Conservation (phyloP, 2,329 filamentous ascomycete genomes). For the Talaromyces sp. region DNA sequence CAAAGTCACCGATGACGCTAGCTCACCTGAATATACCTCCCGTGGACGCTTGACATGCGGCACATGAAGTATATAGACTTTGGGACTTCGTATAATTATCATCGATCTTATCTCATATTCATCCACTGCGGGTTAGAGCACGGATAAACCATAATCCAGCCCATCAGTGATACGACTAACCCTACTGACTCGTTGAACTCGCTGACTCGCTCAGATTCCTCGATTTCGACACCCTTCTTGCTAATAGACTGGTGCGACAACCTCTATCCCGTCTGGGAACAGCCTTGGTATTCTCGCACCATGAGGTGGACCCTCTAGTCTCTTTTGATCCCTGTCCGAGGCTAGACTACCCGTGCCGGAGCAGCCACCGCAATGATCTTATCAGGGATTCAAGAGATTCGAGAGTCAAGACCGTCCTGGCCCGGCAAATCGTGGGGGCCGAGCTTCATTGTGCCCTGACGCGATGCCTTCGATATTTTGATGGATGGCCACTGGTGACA, state of each 20-base stretch:
- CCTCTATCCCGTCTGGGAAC: neutral
- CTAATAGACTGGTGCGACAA: neutral
- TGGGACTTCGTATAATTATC: too few species aligned
- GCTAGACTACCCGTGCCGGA: neutral
- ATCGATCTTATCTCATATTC: too few species aligned
- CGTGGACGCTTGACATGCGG: too few species aligned
- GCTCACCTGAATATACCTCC: too few species aligned
- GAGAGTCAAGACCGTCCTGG: neutral
- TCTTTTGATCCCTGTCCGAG: slow-evolving; percentile 2
- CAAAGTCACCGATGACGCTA: too few species aligned
- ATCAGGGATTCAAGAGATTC: too few species aligned
- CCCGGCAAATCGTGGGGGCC: neutral
- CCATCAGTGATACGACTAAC: too few species aligned
- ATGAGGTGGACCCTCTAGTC: neutral
- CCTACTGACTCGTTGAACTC: too few species aligned
- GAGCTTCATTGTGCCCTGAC: neutral
- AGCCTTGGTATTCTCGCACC: neutral
- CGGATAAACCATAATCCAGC: too few species aligned
- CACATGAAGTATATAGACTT: too few species aligned
- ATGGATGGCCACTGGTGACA: neutral
- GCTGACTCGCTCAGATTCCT: neutral
- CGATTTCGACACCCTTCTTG: neutral
- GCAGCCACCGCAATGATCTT: neutral
- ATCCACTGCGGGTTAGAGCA: too few species aligned
- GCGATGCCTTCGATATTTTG: neutral